Conservation (phyloP, 805 yeast genomes). For the Blastobotrys americana region DNA sequence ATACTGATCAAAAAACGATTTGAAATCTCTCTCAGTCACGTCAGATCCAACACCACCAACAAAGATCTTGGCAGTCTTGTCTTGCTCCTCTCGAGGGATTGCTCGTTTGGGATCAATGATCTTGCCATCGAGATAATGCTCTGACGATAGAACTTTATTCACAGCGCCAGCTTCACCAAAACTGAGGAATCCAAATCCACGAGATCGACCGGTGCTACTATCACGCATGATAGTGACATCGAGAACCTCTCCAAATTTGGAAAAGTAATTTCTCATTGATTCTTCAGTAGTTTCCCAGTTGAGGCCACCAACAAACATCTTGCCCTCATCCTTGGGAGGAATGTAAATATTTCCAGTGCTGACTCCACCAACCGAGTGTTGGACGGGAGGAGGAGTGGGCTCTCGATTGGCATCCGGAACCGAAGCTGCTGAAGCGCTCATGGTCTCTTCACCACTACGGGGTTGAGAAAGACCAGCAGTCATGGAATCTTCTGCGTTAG, state of each 20-base stretch:
- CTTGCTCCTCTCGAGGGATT: constrained; percentile 95
- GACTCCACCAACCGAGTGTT: constrained; percentile 16
- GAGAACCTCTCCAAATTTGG: constrained; percentile 79
- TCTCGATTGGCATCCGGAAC: neutral
- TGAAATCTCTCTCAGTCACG: constrained; percentile 86
- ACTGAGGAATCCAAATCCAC: constrained; percentile 93
- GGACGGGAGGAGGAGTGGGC: neutral
- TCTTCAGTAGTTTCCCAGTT: constrained; percentile 98
- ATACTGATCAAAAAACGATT: constrained; percentile 74
- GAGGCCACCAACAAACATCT: constrained; percentile 93
- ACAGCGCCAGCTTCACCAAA: constrained; percentile 77
- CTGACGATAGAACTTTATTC: constrained; percentile 75
- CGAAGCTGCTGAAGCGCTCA: constrained; percentile 5
- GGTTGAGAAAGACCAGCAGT: constrained; percentile 20
- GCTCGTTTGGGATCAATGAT: constrained; percentile 97
- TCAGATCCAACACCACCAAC: constrained; percentile 96
- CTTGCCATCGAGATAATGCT: constrained; percentile 89
- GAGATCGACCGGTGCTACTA: constrained; percentile 71
- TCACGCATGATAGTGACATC: constrained; percentile 94
- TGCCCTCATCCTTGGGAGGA: constrained; percentile 64
- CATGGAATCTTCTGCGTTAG: constrained; percentile 5
- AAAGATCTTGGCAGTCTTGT: constrained; percentile 90
- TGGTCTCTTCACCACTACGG: constrained; percentile 28
- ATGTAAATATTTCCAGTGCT: constrained; percentile 40
- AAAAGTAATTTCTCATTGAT: constrained; percentile 69